Conservation (phyloP, 1,284 basidiomycete species). For the Austroboletus novae-zelandiae region DNA sequence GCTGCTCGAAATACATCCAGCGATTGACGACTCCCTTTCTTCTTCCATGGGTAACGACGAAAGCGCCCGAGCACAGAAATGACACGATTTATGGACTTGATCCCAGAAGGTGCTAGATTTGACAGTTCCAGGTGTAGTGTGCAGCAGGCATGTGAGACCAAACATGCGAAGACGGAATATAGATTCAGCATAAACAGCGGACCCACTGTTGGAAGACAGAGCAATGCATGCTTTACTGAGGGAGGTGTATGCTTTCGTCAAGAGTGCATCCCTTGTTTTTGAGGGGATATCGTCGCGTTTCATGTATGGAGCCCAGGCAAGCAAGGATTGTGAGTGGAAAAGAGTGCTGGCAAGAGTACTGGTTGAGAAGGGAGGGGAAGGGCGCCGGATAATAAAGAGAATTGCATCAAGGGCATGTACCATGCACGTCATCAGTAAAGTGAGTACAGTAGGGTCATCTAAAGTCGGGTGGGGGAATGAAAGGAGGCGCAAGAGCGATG, state of each 20-base stretch:
- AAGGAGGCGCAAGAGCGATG: constrained; percentile 37
- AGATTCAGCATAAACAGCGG: constrained; percentile 15
- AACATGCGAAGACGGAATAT: constrained; percentile 50
- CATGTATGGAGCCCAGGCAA: constrained; percentile 51
- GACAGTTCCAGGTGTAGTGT: constrained; percentile 43
- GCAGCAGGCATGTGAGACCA: constrained; percentile 45
- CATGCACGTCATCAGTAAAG: constrained; percentile 57
- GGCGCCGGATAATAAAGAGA: constrained; percentile 27
- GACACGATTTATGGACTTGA: constrained; percentile 55
- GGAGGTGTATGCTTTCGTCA: constrained; percentile 56
- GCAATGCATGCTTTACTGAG: constrained; percentile 45
- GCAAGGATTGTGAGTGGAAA: constrained; percentile 39
- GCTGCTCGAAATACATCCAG: constrained; percentile 38
- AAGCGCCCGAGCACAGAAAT: constrained; percentile 37
- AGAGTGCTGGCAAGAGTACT: constrained; percentile 37
- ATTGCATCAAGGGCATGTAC: constrained; percentile 47
- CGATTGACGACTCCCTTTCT: constrained; percentile 24
- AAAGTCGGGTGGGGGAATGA: constrained; percentile 43
- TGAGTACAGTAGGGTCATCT: constrained; percentile 43
- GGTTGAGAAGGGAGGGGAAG: constrained; percentile 19
- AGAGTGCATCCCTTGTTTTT: constrained; percentile 55
- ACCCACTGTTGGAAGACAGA: constrained; percentile 17
- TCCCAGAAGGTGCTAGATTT: constrained; percentile 59
- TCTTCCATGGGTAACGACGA: constrained; percentile 28
- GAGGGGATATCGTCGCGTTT: constrained; percentile 36